These are phyloP conservation scores for Lichtheimia corymbifera DNA, from an alignment of 371 early-diverging fungal genomes.

Conservation along the genomic window DNA sequence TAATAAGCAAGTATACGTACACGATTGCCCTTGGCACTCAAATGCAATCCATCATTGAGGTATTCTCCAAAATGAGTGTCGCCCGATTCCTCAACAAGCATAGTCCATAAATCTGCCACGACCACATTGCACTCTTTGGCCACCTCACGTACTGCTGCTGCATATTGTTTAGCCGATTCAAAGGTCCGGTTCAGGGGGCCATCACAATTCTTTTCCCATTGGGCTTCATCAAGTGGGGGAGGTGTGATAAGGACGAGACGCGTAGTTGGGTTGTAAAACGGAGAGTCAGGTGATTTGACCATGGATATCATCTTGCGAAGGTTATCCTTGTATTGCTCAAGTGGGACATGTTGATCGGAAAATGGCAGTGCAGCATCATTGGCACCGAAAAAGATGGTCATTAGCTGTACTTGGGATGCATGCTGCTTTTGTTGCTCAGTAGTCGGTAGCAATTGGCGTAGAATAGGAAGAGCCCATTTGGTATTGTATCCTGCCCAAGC, in stretches of 20 bases:
- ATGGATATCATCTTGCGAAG: constrained; percentile 53
- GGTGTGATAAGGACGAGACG: constrained; percentile 75
- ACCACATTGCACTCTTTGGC: constrained; percentile 46
- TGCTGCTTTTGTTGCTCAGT: constrained; percentile 28
- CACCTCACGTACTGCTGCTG: constrained; percentile 55
- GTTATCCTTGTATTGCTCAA: constrained; percentile 63
- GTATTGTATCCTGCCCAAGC: constrained; percentile 67
- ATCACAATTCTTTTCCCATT: constrained; percentile 49
- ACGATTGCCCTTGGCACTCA: constrained; percentile 58
- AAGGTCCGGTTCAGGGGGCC: constrained; percentile 46
- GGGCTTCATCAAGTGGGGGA: constrained; percentile 66
- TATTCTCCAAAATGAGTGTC: constrained; percentile 31
- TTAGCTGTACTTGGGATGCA: constrained; percentile 48
- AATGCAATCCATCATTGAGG: constrained; percentile 71
- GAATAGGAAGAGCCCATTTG: constrained; percentile 62
- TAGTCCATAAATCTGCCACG: constrained; percentile 63
- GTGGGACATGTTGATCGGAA: constrained; percentile 64
- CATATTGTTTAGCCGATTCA: constrained; percentile 54
- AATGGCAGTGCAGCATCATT: constrained; percentile 75
- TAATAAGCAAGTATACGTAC: constrained; percentile 18
- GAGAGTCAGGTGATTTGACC: constrained; percentile 52
- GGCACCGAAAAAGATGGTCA: constrained; percentile 82
- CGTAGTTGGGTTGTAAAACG: constrained; percentile 55
- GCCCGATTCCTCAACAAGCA: constrained; percentile 33
- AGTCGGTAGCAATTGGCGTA: constrained; percentile 58